Base-by-base conservation (phyloP, 148 eudicot genomes). In the Nepenthes mirabilis region DNA sequence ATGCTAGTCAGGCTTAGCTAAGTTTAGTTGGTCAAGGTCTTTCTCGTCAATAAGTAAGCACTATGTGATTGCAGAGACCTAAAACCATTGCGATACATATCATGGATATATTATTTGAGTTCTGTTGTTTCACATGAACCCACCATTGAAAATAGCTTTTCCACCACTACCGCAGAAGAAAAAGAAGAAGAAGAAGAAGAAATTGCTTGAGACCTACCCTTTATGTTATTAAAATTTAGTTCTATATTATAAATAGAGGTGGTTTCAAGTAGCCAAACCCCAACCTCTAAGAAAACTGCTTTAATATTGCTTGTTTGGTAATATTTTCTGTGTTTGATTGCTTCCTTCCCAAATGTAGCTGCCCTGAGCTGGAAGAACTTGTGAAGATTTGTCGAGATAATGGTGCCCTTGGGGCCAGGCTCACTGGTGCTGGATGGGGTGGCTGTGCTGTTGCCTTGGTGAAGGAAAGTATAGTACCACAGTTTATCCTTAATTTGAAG, bases 401-500 rank as follows among this genome's bases (percentile, higher is more conserved):
- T 57, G 95, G 96, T 57, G 98, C 96, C 40, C 74, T 88, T 11
- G 98, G 98, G 57, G 87, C 96, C 9, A 83, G 98, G 77, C 88
- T 91, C 36, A 91, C 98, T 1, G 98, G 98, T 70, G 98, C 98
- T 34, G 98, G 98, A 72, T 91, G 98, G 98, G 98, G 98, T 62
- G 98, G 98, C 52, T 91, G 96, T 70, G 82, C 83, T 3, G 98
- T 91, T 61, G 83, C 95, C 57, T 76, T 91, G 65, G 98, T 91
- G 14, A 86, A 80, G 73, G 96, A 93, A 71, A 83, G 73, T 35
- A 65, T 61, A 34, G 98, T 93, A 51, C 96, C 95, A 11, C 85
- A 88, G 37, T 93, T 93, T 55, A 93, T 93, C 61, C 91, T 88
- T 52, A 82, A 93, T 65, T 69, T 88, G 63, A 93, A 88, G 91